Evolutionary conservation across 2,329 filamentous ascomycete genomes (phyloP).

Genomic region (Lithohypha guttulata): DNA sequence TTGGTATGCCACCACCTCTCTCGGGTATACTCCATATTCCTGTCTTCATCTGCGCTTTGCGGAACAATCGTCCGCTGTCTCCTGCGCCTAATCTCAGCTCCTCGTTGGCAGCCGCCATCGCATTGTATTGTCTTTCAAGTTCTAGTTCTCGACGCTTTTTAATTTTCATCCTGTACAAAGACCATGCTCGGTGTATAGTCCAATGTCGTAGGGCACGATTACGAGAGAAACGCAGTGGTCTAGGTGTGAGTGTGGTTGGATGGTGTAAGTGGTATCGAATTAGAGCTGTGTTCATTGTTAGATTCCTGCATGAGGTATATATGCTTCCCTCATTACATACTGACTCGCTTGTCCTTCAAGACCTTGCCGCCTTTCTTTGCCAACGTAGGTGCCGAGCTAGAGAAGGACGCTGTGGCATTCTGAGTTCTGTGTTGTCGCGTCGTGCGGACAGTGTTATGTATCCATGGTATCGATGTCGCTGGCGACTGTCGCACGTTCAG

Average conservation of each 20-base stretch:
- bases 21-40: slow-evolving; percentile 55
- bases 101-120: slow-evolving; percentile 78
- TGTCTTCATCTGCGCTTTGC: slow-evolving; percentile 84
- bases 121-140: slow-evolving; percentile 67
- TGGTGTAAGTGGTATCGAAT: slow-evolving; percentile 63
- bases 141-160: slow-evolving; percentile 55
- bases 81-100: slow-evolving; percentile 51
- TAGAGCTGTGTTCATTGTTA: slow-evolving; percentile 44
- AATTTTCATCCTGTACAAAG: slow-evolving; percentile 62
- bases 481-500: slow-evolving; percentile 27
- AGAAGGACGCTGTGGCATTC: slow-evolving; percentile 30
- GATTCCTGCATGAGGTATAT: too few species aligned
- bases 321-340: slow-evolving; percentile 29
- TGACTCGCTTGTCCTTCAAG: slow-evolving; percentile 33
- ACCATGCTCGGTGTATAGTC: slow-evolving; percentile 97
- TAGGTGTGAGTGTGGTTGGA: slow-evolving; percentile 47
- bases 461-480: slow-evolving; percentile 4
- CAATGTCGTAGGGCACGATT: slow-evolving; percentile 85
- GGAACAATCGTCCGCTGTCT: slow-evolving; percentile 56
- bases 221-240: slow-evolving; percentile 78
- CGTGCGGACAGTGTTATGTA: slow-evolving; percentile 9
- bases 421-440: slow-evolving; percentile 15
- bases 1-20: slow-evolving; percentile 57
- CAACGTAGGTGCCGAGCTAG: slow-evolving; percentile 29
- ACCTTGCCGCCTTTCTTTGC: slow-evolving; percentile 29